phyloP scores from a whole-genome alignment of 495 filamentous ascomycete species.

The Penicillium desertorum region DNA sequence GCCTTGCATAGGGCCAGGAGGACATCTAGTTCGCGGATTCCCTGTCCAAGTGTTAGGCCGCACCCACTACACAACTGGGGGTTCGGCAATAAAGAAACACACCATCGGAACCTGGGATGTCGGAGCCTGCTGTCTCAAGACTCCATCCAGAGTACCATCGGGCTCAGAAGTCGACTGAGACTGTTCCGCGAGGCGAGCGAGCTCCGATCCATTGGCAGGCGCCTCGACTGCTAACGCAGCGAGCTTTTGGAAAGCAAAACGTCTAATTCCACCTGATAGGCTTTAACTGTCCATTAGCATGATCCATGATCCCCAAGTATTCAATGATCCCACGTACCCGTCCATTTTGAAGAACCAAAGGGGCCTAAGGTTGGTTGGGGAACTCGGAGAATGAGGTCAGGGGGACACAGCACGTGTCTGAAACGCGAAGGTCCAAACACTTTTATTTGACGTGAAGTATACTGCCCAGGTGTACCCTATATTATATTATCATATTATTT shows the following conservation, averaged over 20 bases:
- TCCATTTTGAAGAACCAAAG: slow-evolving; percentile 21
- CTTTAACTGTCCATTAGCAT: slow-evolving; percentile 21
- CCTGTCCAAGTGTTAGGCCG: slow-evolving; percentile 44
- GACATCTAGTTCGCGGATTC: slow-evolving; percentile 81
- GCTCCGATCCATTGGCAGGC: slow-evolving; percentile 54
- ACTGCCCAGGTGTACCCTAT: not conserved
- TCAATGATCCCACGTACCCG: slow-evolving; percentile 18
- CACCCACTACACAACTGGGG: not conserved
- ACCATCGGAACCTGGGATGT: slow-evolving; percentile 56
- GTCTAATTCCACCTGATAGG: slow-evolving; percentile 51
- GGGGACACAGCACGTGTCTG: slow-evolving; percentile 20
- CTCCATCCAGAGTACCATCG: slow-evolving; percentile 42
- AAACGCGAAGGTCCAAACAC: slow-evolving; percentile 16
- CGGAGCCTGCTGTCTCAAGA: slow-evolving; percentile 38
- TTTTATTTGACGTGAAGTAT: not conserved
- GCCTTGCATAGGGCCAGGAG: slow-evolving; percentile 87
- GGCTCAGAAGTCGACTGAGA: slow-evolving; percentile 37
- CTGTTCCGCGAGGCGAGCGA: slow-evolving; percentile 61
- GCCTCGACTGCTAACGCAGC: slow-evolving; percentile 59
- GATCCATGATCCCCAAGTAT: not conserved
- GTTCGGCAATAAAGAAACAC: slow-evolving; percentile 10
- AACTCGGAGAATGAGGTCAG: slow-evolving; percentile 12
- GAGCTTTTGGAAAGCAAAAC: slow-evolving; percentile 68
- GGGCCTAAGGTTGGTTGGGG: slow-evolving; percentile 1
- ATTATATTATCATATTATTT: not conserved